Percentiles rank a stretch among this genome's conserved stretches.
Conservation (phyloP, 2,329 filamentous ascomycete species). For the Rugonectria rugulosa region DNA sequence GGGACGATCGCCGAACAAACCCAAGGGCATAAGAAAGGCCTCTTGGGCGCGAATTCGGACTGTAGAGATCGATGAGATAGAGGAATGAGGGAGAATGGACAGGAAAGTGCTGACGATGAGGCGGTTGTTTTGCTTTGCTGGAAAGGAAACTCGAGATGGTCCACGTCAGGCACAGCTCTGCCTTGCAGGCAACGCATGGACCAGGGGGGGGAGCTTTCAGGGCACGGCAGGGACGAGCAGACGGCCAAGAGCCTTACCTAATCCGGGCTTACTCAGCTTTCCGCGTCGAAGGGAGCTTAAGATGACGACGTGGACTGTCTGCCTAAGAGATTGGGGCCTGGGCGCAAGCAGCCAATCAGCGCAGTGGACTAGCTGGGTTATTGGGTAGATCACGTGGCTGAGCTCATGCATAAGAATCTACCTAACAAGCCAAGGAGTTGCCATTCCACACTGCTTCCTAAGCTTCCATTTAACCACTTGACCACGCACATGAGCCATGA, state of each 20-base stretch:
- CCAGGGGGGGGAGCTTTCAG: constrained; percentile 32
- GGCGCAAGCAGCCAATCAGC: not conserved
- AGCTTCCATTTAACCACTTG: too few species aligned
- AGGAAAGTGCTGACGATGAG: constrained; percentile 28
- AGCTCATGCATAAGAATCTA: too few species aligned
- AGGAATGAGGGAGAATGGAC: constrained; percentile 23
- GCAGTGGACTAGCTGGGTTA: too few species aligned
- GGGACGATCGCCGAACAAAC: constrained; percentile 28
- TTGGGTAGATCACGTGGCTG: too few species aligned
- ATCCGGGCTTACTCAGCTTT: constrained; percentile 26
- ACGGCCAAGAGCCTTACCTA: constrained; percentile 30
- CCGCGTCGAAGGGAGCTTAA: not conserved
- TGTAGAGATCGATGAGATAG: constrained; percentile 18
- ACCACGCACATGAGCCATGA: too few species aligned
- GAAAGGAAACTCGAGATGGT: constrained; percentile 43
- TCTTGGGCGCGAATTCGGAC: constrained; percentile 6
- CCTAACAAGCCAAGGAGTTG: too few species aligned
- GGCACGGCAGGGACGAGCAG: constrained; percentile 23
- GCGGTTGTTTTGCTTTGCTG: constrained; percentile 41
- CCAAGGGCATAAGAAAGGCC: constrained; percentile 33
- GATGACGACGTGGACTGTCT: constrained; percentile 17
- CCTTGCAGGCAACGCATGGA: constrained; percentile 43
- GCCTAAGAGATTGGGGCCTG: constrained; percentile 1
- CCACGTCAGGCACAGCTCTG: constrained; percentile 58
- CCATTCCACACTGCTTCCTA: too few species aligned